phyloP scores from a whole-genome alignment of 73 alveolate genomes.

The Blepharisma japonicum region DNA sequence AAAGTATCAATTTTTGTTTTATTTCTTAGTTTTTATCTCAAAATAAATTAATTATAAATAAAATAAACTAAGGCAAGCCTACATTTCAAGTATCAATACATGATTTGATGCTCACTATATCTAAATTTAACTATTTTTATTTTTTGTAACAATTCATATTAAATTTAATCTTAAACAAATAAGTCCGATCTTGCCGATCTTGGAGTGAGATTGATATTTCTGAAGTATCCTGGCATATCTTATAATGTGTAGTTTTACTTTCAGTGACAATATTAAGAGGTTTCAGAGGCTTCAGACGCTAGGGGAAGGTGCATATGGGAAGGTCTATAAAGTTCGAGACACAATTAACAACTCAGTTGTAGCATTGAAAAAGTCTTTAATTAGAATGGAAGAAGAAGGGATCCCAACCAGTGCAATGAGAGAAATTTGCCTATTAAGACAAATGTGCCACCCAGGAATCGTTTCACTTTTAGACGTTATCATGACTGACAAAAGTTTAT shows the following conservation, averaged over 20 bases:
- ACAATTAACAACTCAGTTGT: constrained; percentile 39
- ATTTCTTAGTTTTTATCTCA: too few relatives aligned
- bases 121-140: too few relatives aligned
- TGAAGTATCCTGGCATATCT: too few relatives aligned
- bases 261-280: neutral
- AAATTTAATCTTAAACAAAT: too few relatives aligned
- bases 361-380: constrained; percentile 60
- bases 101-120: too few relatives aligned
- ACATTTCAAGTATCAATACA: too few relatives aligned
- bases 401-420: constrained; percentile 73
- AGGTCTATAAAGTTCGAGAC: constrained; percentile 69
- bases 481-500: constrained; percentile 52
- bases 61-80: too few relatives aligned
- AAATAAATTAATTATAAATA: too few relatives aligned
- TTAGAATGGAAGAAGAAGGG: constrained; percentile 66
- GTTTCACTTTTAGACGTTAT: constrained; percentile 55
- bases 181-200: too few relatives aligned
- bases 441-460: constrained; percentile 36
- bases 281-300: constrained; percentile 16
- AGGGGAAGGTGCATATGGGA: constrained; percentile 81
- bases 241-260: neutral
- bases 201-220: too few relatives aligned
- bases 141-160: too few relatives aligned
- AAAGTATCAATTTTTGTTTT: too few relatives aligned
- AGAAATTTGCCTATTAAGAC: constrained; percentile 48